Percentiles rank a stretch among this genome's conserved stretches.
Evolutionary conservation across 2,329 filamentous ascomycete species (phyloP).

Genomic region (Colletotrichum musae): DNA sequence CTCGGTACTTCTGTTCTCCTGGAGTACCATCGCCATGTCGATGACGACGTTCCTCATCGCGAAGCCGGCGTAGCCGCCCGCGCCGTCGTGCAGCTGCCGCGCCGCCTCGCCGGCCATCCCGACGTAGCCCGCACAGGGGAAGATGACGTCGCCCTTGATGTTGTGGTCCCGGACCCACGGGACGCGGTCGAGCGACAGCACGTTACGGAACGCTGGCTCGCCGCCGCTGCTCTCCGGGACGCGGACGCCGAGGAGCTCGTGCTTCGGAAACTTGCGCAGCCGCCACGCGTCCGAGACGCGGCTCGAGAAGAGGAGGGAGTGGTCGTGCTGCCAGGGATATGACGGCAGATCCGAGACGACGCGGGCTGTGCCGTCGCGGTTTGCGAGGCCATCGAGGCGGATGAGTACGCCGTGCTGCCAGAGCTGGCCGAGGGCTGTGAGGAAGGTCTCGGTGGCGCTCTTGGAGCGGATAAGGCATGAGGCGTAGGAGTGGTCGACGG

Average conservation of each 20-base stretch:
- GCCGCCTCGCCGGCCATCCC: constrained; percentile 33
- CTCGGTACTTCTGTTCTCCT: constrained; percentile 37
- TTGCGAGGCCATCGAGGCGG: neutral
- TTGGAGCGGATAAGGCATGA: neutral
- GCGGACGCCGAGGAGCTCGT: constrained; percentile 17
- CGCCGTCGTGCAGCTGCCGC: constrained; percentile 16
- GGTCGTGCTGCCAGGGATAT: constrained; percentile 25
- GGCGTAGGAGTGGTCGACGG: neutral
- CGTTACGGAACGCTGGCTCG: constrained; percentile 12
- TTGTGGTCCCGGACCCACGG: constrained; percentile 24
- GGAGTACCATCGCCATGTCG: constrained; percentile 39
- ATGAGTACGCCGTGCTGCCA: neutral
- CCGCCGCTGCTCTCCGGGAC: constrained; percentile 2
- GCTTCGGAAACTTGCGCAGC: constrained; percentile 4
- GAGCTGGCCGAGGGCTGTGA: constrained; percentile 13
- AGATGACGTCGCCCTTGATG: constrained; percentile 16
- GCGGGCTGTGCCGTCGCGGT: neutral
- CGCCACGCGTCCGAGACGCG: constrained; percentile 9
- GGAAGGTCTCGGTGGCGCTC: constrained; percentile 3
- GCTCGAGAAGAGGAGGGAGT: constrained; percentile 9
- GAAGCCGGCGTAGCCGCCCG: constrained; percentile 39
- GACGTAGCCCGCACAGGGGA: constrained; percentile 16
- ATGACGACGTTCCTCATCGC: constrained; percentile 49
- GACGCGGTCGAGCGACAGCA: constrained; percentile 13
- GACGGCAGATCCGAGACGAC: constrained; percentile 7